Evolutionary conservation across 441 rosid species (phyloP).

Genomic region (Iberis amara): DNA sequence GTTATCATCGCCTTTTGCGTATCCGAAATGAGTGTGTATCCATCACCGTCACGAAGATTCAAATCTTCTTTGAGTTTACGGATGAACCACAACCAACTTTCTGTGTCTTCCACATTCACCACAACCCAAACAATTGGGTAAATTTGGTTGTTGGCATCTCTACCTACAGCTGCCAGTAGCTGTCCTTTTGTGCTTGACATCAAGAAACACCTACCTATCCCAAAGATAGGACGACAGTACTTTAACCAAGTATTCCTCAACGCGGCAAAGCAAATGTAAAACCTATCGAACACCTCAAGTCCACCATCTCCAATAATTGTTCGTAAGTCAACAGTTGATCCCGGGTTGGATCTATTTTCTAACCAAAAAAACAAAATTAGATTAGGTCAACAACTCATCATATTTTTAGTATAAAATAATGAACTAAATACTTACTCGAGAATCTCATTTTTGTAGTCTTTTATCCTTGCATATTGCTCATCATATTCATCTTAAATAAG

Average conservation of each 20-base stretch:
- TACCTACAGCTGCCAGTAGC: neutral
- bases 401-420: too few species aligned
- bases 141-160: neutral
- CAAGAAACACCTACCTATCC: neutral
- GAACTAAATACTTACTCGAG: too few species aligned
- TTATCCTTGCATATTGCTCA: too few species aligned
- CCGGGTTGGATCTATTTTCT: neutral
- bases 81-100: neutral
- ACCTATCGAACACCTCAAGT: neutral
- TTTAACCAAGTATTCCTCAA: neutral
- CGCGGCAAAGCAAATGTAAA: too few species aligned
- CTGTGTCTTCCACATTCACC: neutral
- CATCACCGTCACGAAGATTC: neutral
- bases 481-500: too few species aligned
- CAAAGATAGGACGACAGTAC: neutral
- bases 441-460: too few species aligned
- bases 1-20: neutral
- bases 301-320: neutral
- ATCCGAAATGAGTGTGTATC: neutral
- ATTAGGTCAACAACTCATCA: too few species aligned
- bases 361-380: too few species aligned
- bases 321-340: neutral
- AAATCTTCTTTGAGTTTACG: neutral
- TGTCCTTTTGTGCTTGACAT: neutral
- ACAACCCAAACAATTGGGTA: neutral